Evolutionary conservation across 345 rosid species (phyloP).

Genomic region (Euphorbia tirucalli): DNA sequence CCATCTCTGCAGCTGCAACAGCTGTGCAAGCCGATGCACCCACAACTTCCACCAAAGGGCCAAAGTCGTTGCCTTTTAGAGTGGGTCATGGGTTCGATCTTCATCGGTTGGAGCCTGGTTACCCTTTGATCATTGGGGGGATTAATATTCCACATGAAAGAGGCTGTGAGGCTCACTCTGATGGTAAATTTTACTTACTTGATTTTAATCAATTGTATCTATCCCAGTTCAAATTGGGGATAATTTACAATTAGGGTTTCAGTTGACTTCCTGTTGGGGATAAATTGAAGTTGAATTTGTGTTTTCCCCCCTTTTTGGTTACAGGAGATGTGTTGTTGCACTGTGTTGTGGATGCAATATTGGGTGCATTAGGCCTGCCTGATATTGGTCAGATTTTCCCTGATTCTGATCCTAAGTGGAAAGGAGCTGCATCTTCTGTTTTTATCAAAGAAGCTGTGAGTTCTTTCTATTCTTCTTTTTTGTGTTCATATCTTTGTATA

Average conservation of each 20-base stretch:
- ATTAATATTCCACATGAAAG: conserved; percentile 85
- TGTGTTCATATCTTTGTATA: neutral
- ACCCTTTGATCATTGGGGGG: conserved; percentile 92
- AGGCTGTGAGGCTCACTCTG: conserved; percentile 99
- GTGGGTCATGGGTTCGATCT: conserved; percentile 97
- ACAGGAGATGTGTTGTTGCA: conserved; percentile 97
- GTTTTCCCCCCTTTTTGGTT: neutral
- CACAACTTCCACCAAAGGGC: conserved; percentile 33
- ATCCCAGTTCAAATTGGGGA: neutral
- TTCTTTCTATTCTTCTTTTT: conserved; percentile 8
- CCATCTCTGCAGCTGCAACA: conserved; percentile 36
- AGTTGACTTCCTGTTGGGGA: neutral
- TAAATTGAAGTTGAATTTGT: neutral
- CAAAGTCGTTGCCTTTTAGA: conserved; percentile 72
- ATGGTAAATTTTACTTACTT: conserved; percentile 45
- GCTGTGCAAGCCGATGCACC: conserved; percentile 47
- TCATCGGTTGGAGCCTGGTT: conserved; percentile 88
- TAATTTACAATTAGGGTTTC: neutral
- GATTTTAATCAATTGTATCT: neutral
- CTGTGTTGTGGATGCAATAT: conserved; percentile 95
- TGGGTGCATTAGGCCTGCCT: conserved; percentile 95
- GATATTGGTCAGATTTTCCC: conserved; percentile 99
- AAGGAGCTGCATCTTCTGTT: conserved; percentile 90
- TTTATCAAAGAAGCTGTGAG: conserved; percentile 96
- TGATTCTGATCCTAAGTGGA: conserved; percentile 92